Evolutionary conservation across 176 grass and related monocot genomes (phyloP).

Genomic region (Avena atlantica): DNA sequence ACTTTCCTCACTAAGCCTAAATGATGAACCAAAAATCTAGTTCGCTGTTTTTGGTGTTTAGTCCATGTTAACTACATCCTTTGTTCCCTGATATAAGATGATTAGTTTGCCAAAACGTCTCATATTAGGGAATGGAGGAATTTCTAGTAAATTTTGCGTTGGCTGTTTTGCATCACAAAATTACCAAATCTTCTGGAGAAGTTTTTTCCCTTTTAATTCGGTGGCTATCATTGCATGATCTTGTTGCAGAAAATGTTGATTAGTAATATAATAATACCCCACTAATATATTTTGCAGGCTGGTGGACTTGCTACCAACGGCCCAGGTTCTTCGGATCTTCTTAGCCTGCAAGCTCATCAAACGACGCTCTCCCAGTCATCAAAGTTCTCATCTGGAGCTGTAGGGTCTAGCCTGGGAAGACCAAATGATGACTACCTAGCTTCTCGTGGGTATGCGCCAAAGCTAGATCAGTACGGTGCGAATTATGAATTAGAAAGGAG

Average conservation of each 20-base stretch:
- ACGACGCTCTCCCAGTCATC: constrained; percentile 35
- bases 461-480: constrained; percentile 51
- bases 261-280: background rate
- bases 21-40: constrained; percentile 4
- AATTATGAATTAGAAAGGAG: constrained; percentile 68
- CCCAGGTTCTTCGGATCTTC: constrained; percentile 51
- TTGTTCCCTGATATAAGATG: too few relatives aligned
- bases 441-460: constrained; percentile 52
- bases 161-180: constrained; percentile 10
- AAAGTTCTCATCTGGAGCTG: constrained; percentile 50
- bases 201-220: background rate
- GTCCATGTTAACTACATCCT: background rate
- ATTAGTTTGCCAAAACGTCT: too few relatives aligned
- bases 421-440: constrained; percentile 64
- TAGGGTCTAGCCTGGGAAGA: constrained; percentile 54
- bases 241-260: constrained; percentile 10
- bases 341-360: constrained; percentile 46
- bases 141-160: background rate
- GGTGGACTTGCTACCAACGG: constrained; percentile 55
- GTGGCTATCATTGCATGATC: background rate
- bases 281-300: constrained; percentile 48
- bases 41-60: background rate
- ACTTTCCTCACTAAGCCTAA: constrained; percentile 1
- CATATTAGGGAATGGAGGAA: background rate
- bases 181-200: background rate